Base-by-base conservation (phyloP, 2,329 filamentous ascomycete genomes). In the Grosmannia serpens region DNA sequence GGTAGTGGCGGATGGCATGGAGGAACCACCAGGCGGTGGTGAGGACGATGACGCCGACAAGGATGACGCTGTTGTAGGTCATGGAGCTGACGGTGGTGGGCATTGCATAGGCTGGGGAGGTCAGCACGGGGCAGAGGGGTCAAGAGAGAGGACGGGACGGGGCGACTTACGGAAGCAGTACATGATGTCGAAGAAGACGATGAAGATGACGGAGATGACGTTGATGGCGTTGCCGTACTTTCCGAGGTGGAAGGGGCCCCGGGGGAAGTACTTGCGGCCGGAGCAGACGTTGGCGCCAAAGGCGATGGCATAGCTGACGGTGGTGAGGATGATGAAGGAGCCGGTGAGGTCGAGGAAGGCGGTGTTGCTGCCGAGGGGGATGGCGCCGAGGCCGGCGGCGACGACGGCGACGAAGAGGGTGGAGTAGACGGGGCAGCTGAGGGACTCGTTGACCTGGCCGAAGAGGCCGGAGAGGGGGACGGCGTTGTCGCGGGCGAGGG, bases 391-490 rank as follows among this genome's bases (percentile, higher is more conserved):
- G 38, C 74, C 73, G 1, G 80, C 81, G 55, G 77, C 74, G 2
- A 84, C 57, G 38, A 75, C 60, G 4, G 75, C 74, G 60, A 78
- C 80, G 59, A 81, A 75, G n/a, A 85, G 61, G 0, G 81, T 83
- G 1, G 83, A 75, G 58, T 79, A 77, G 59, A 85, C 72, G 0
- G 83, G 83, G 65, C 82, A 84, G 57, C 81, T 80, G 58, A 82
- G 75, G 1, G 62, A 69, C 61, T 75, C 72, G 66, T 79, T 77
- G 63, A 86, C 81, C 22, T 65, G 68, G n/a, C 75, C 71, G 60
- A 85, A 78, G 68, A 80, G 71, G 13, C 65, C 58, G 1, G 77
- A 74, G 65, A 83, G 79, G 0, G 83, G 83, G 3, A 83, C 82
- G 2, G 82, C 82, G 46, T 79, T 77, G 66, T 86, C 83, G 35